Percentiles rank a stretch among this genome's conserved stretches.
Evolutionary conservation across 768 basidiomycete genomes (phyloP).

Genomic region (Russula virescens): DNA sequence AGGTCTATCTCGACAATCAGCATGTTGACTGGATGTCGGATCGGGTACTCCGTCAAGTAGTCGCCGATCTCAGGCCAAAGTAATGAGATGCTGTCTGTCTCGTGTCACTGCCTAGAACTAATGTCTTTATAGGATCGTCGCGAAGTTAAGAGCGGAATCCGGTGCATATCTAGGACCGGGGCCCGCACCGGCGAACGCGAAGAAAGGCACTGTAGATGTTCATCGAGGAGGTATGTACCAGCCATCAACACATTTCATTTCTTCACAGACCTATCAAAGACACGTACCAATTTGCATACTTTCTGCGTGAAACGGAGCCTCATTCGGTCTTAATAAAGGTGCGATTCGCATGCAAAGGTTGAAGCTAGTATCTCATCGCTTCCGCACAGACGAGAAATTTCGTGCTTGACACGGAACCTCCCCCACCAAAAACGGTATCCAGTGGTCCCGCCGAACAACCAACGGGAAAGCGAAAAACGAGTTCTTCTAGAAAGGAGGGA

Average conservation of each 20-base stretch:
- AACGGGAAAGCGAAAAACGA: constrained; percentile 23
- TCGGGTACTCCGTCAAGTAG: constrained; percentile 66
- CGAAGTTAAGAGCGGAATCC: constrained; percentile 59
- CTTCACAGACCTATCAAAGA: constrained; percentile 39
- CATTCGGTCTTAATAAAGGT: constrained; percentile 84
- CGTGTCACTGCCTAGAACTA: not conserved
- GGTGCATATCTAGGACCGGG: constrained; percentile 39
- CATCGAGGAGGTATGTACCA: constrained; percentile 66
- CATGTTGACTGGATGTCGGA: constrained; percentile 94
- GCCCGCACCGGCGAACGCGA: constrained; percentile 39
- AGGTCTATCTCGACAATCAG: constrained; percentile 84
- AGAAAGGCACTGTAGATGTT: constrained; percentile 73
- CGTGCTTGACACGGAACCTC: constrained; percentile 26
- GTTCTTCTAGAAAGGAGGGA: constrained; percentile 19
- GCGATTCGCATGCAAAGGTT: not conserved
- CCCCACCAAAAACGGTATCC: constrained; percentile 23
- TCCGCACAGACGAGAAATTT: constrained; percentile 39
- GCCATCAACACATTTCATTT: not conserved
- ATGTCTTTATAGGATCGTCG: constrained; percentile 46
- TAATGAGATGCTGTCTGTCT: constrained; percentile 28
- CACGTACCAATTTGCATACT: constrained; percentile 87
- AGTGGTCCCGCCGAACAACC: constrained; percentile 4
- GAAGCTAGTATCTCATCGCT: not conserved
- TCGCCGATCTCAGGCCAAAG: constrained; percentile 75
- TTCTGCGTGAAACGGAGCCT: constrained; percentile 74